Evolutionary conservation across 2,329 filamentous ascomycete genomes (phyloP).

Genomic region (Pseudocercospora fuligena): DNA sequence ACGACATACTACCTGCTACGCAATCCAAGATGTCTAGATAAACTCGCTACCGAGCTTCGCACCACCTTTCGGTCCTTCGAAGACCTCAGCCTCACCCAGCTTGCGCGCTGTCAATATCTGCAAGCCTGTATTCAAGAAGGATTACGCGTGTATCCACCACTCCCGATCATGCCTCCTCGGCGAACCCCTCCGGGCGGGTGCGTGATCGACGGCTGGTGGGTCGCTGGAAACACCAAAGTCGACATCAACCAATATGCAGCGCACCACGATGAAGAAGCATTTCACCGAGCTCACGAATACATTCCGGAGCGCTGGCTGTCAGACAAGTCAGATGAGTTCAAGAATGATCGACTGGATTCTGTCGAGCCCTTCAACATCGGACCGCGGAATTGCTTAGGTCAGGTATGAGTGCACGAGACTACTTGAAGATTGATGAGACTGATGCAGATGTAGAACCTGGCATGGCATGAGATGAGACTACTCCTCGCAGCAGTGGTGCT

Average conservation of each 20-base stretch:
- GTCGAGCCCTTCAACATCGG: conserved; percentile 36
- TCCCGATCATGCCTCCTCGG: conserved; percentile 33
- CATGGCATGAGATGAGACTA: conserved; percentile 46
- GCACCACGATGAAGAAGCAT: conserved; percentile 20
- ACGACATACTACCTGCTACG: conserved; percentile 41
- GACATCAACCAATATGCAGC: conserved; percentile 21
- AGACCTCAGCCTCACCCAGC: conserved; percentile 42
- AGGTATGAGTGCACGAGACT: conserved; percentile 7
- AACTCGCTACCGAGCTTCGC: conserved; percentile 44
- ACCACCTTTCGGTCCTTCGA: conserved; percentile 37
- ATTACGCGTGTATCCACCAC: conserved; percentile 45
- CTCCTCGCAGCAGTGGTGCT: conserved; percentile 27
- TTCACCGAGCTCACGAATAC: conserved; percentile 34
- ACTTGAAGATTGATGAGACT: neutral
- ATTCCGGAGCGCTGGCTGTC: conserved; percentile 40
- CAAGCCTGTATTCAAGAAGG: conserved; percentile 44
- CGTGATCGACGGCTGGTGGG: conserved; percentile 24
- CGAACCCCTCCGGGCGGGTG: conserved; percentile 27
- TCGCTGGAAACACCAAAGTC: conserved; percentile 27
- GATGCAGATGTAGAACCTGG: conserved; percentile 34
- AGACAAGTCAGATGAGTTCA: conserved; percentile 14
- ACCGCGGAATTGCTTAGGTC: conserved; percentile 32
- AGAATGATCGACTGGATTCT: conserved; percentile 30
- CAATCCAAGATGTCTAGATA: conserved; percentile 37
- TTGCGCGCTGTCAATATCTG: conserved; percentile 44